phyloP scores from a whole-genome alignment of 2,329 filamentous ascomycete genomes.

The Colletotrichum australisinense region DNA sequence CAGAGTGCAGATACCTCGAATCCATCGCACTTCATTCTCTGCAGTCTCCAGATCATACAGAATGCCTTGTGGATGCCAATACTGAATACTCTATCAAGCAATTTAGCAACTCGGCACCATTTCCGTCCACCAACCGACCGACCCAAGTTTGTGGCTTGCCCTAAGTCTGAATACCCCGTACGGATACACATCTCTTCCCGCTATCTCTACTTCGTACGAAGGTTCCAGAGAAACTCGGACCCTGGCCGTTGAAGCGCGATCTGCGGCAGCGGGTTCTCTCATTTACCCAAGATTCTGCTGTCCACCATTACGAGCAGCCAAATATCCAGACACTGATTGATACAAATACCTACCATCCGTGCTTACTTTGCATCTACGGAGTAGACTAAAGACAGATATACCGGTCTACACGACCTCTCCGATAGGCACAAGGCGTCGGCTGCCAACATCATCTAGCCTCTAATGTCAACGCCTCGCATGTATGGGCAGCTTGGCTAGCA shows the following conservation, averaged over 20 bases:
- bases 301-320: slow-evolving; percentile 10
- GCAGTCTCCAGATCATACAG: background rate
- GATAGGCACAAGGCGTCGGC: background rate
- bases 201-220: background rate
- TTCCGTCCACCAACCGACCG: background rate
- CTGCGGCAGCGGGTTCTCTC: background rate
- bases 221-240: slow-evolving; percentile 2
- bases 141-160: background rate
- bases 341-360: background rate
- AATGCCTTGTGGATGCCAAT: too few species aligned
- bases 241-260: background rate
- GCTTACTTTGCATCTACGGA: background rate
- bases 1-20: background rate
- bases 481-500: background rate
- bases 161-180: too few species aligned
- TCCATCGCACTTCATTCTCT: background rate
- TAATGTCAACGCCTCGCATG: background rate
- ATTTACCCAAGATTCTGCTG: slow-evolving; percentile 20
- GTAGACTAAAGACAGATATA: background rate
- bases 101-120: background rate
- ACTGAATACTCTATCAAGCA: too few species aligned
- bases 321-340: background rate
- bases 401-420: background rate
- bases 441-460: slow-evolving; percentile 7
- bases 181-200: background rate